These are phyloP conservation scores for Erodium moschatum DNA, from an alignment of 441 rosid species.

Conservation along the genomic window DNA sequence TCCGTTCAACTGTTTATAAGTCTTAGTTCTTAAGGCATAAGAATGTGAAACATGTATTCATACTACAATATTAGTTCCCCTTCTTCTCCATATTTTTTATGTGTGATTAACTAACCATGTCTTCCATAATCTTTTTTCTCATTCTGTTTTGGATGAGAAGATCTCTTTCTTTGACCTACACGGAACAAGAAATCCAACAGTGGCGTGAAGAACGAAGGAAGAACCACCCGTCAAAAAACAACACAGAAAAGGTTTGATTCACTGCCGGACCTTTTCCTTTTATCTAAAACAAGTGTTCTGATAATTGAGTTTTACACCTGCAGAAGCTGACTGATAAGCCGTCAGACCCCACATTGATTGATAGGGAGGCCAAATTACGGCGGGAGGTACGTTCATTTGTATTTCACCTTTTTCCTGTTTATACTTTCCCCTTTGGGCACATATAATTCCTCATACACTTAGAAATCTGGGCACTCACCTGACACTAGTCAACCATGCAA, in stretches of 20 bases:
- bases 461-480: conserved; percentile 11
- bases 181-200: conserved; percentile 55
- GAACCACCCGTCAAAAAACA: conserved; percentile 56
- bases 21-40: no score
- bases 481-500: conserved; percentile 9
- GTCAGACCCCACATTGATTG: conserved; percentile 23
- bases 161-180: conserved; percentile 35
- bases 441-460: conserved; percentile 5
- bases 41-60: neutral
- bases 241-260: conserved; percentile 49
- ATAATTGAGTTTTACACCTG: conserved; percentile 22
- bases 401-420: conserved; percentile 5
- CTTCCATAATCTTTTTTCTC: neutral
- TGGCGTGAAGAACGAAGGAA: conserved; percentile 78
- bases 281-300: conserved; percentile 17
- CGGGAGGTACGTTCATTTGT: conserved; percentile 42
- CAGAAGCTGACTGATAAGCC: conserved; percentile 40
- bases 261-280: conserved; percentile 14
- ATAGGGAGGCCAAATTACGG: conserved; percentile 43
- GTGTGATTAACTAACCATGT: conserved; percentile 10
- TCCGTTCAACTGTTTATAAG: neutral
- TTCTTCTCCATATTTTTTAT: neutral
- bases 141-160: conserved; percentile 22
- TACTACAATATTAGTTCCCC: neutral
- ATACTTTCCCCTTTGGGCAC: neutral